Percentiles rank a stretch among this genome's conserved stretches.
phyloP scores from a whole-genome alignment of 2,329 filamentous ascomycete species.

The Pestalotiopsis sp. region DNA sequence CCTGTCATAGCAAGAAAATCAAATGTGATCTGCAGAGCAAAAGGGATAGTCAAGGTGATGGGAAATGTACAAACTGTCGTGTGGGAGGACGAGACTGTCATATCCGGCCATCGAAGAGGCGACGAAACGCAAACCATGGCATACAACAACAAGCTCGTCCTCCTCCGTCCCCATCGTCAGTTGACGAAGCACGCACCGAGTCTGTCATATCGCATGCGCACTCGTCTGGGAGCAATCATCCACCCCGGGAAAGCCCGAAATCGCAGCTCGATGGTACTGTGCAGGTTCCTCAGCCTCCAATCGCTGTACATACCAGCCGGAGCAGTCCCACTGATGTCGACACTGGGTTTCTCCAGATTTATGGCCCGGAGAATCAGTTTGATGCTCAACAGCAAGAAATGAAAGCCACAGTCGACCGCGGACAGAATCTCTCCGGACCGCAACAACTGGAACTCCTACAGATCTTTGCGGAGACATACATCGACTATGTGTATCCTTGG shows the following conservation, averaged over 20 bases:
- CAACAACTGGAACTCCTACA: slow-evolving; percentile 35
- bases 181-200: neutral
- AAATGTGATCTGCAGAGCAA: slow-evolving; percentile 35
- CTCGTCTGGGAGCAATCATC: neutral
- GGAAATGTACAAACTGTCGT: slow-evolving; percentile 13
- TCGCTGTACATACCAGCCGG: slow-evolving; percentile 7
- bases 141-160: neutral
- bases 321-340: slow-evolving; percentile 35
- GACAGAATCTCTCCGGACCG: slow-evolving; percentile 19
- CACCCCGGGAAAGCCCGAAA: neutral
- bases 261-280: neutral
- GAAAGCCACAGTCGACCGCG: slow-evolving; percentile 27
- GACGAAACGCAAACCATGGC: neutral
- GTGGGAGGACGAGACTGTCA: slow-evolving; percentile 2
- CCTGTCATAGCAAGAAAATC: slow-evolving; percentile 38
- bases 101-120: slow-evolving; percentile 1
- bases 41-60: neutral
- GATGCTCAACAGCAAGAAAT: slow-evolving; percentile 32
- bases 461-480: slow-evolving; percentile 44
- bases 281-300: neutral
- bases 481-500: slow-evolving; percentile 44
- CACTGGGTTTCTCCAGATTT: slow-evolving; percentile 37
- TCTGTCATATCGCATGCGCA: neutral
- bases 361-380: slow-evolving; percentile 34
- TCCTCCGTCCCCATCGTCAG: neutral